Conservation (phyloP, 306 rosid species). For the Hippophae gyantsensis region DNA sequence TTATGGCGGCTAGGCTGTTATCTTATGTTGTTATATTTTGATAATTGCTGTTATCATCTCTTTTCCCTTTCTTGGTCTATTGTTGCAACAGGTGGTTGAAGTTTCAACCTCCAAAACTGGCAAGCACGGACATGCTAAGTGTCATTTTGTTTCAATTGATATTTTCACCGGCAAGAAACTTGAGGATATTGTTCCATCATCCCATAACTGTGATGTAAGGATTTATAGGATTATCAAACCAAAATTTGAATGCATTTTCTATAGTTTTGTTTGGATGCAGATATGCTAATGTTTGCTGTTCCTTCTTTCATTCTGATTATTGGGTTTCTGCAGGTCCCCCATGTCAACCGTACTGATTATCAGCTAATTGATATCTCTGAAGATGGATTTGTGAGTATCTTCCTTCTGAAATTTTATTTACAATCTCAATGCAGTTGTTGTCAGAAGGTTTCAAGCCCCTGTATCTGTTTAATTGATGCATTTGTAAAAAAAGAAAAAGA, state of each 20-base stretch:
- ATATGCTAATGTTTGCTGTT: neutral
- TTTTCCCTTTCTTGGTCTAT: neutral
- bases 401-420: neutral
- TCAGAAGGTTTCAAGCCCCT: neutral
- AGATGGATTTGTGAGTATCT: conserved; percentile 65
- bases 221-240: neutral
- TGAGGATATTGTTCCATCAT: conserved; percentile 84
- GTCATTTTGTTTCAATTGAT: conserved; percentile 80
- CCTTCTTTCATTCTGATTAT: neutral
- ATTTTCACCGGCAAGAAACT: conserved; percentile 75
- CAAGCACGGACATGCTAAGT: conserved; percentile 87
- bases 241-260: neutral
- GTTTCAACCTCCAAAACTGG: conserved; percentile 89
- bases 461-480: too few species aligned
- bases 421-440: neutral
- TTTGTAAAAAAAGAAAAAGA: neutral
- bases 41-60: neutral
- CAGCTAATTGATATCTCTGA: conserved; percentile 82
- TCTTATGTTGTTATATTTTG: neutral
- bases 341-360: conserved; percentile 76
- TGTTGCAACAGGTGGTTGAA: conserved; percentile 59
- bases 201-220: conserved; percentile 80
- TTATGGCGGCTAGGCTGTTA: neutral
- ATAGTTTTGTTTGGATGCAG: neutral
- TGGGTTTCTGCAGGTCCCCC: conserved; percentile 48